phyloP scores from a whole-genome alignment of 495 filamentous ascomycete species.

The Penicilliopsis zonata region DNA sequence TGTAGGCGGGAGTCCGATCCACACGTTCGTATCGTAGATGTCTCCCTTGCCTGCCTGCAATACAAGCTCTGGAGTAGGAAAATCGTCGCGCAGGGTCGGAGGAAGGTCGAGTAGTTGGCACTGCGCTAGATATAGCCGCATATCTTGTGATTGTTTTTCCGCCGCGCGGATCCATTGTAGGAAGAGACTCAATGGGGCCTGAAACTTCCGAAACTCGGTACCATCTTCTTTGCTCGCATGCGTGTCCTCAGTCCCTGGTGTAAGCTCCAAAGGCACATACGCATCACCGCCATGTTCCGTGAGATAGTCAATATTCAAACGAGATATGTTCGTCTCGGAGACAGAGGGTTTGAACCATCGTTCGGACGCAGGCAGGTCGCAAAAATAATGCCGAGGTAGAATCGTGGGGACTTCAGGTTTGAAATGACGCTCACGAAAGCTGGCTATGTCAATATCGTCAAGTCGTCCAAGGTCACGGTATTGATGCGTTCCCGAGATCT shows the following conservation, averaged over 20 bases:
- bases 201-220: constrained; percentile 38
- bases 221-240: not conserved
- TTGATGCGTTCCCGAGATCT: constrained; percentile 3
- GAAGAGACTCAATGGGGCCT: constrained; percentile 45
- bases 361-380: constrained; percentile 33
- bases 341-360: constrained; percentile 38
- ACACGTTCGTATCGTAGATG: constrained; percentile 74
- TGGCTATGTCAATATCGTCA: constrained; percentile 18
- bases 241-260: constrained; percentile 7
- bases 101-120: constrained; percentile 58
- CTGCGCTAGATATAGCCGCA: constrained; percentile 73
- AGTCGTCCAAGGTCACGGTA: constrained; percentile 22
- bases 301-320: constrained; percentile 39
- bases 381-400: constrained; percentile 33
- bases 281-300: constrained; percentile 30
- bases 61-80: constrained; percentile 59
- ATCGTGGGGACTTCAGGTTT: constrained; percentile 30
- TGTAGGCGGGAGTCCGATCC: constrained; percentile 77
- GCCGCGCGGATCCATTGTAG: constrained; percentile 38
- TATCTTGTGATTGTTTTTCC: constrained; percentile 13
- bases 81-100: constrained; percentile 41
- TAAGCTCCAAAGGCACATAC: constrained; percentile 48
- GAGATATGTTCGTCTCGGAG: constrained; percentile 2
- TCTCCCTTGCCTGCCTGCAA: constrained; percentile 51
- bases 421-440: constrained; percentile 39